Percentiles rank a stretch among this genome's conserved stretches.
phyloP scores from a whole-genome alignment of 768 basidiomycete genomes.

The Russula foetens region DNA sequence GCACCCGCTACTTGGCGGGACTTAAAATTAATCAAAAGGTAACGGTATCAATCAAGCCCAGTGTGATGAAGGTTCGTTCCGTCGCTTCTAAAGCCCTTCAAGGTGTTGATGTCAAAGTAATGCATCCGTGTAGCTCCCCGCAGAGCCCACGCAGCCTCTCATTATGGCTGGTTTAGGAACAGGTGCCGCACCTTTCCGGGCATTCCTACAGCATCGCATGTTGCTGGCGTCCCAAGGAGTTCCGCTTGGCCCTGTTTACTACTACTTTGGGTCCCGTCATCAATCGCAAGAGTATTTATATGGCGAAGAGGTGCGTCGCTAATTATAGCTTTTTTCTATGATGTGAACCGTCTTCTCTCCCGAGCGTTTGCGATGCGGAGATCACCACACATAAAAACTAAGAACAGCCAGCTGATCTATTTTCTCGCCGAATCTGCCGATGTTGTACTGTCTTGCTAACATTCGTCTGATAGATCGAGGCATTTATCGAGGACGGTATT shows the following conservation, averaged over 20 bases:
- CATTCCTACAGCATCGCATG: conserved; percentile 94
- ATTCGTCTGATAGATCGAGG: conserved; percentile 51
- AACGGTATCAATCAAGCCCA: conserved; percentile 96
- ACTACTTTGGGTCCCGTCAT: conserved; percentile 98
- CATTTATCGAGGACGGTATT: conserved; percentile 76
- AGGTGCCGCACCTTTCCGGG: conserved; percentile 97
- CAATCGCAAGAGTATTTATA: conserved; percentile 95
- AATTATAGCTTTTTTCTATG: neutral
- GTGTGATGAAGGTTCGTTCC: conserved; percentile 87
- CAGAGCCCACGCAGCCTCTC: conserved; percentile 75
- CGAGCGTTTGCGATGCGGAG: conserved; percentile 17
- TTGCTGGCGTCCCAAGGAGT: conserved; percentile 67
- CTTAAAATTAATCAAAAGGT: conserved; percentile 85
- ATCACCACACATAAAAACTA: conserved; percentile 11
- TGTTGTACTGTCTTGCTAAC: neutral
- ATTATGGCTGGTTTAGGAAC: conserved; percentile 99
- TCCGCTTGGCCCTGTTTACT: conserved; percentile 86
- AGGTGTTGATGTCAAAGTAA: conserved; percentile 4
- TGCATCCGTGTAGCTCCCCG: conserved; percentile 57
- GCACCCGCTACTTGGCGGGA: conserved; percentile 86
- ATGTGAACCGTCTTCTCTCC: conserved; percentile 14
- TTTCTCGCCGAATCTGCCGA: neutral
- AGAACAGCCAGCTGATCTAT: conserved; percentile 20
- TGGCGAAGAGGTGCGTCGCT: conserved; percentile 53
- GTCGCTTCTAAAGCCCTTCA: neutral